Evolutionary conservation across 129 eudicot species (phyloP).

Genomic region (Smallanthus sonchifolius): DNA sequence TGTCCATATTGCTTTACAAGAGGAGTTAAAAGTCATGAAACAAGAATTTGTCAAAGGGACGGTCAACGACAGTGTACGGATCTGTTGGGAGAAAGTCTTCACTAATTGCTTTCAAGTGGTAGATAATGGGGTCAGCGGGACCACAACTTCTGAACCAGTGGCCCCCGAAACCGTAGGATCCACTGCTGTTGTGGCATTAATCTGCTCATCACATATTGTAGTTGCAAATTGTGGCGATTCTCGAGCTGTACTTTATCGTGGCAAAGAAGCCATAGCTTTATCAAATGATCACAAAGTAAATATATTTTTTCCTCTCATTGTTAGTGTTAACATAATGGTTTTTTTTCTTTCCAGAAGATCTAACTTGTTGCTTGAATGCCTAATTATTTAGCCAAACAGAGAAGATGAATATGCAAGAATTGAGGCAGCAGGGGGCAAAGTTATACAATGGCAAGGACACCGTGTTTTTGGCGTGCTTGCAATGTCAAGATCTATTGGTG

Average conservation of each 20-base stretch:
- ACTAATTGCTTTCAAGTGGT: slow-evolving; percentile 58
- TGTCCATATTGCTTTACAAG: slow-evolving; percentile 54
- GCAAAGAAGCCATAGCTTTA: slow-evolving; percentile 70
- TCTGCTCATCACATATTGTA: slow-evolving; percentile 77
- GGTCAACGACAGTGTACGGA: slow-evolving; percentile 41
- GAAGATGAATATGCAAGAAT: slow-evolving; percentile 92
- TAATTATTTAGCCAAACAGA: slow-evolving; percentile 59
- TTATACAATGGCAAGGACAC: slow-evolving; percentile 90
- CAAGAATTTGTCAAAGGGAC: slow-evolving; percentile 41
- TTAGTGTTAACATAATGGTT: background rate
- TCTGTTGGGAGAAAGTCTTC: slow-evolving; percentile 63
- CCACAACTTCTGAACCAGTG: slow-evolving; percentile 43
- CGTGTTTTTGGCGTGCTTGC: slow-evolving; percentile 98
- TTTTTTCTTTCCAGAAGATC: background rate
- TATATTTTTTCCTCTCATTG: background rate
- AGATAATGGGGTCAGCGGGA: slow-evolving; percentile 75
- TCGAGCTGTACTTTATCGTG: slow-evolving; percentile 90
- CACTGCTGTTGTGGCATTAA: slow-evolving; percentile 80
- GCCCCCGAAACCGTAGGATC: slow-evolving; percentile 85
- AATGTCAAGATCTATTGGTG: slow-evolving; percentile 94
- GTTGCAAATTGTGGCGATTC: slow-evolving; percentile 91
- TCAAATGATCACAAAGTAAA: slow-evolving; percentile 84
- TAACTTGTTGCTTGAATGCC: slow-evolving; percentile 8
- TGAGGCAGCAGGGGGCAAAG: slow-evolving; percentile 88
- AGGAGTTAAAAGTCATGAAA: slow-evolving; percentile 42